phyloP scores from a whole-genome alignment of 306 rosid species.

The Glycine soja region DNA sequence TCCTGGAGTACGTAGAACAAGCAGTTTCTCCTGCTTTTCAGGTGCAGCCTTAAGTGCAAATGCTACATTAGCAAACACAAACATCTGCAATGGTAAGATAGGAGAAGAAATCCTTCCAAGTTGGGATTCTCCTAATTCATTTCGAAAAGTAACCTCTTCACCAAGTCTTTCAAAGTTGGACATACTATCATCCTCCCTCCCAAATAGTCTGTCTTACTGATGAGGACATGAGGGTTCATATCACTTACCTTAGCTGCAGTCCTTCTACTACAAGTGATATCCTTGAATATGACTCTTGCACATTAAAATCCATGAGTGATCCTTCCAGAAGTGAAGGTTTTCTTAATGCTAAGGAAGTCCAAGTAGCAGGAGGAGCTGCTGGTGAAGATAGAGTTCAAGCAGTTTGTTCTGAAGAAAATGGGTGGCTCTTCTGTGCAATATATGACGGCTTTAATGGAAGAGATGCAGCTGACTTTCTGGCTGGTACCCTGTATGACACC shows the following conservation, averaged over 20 bases:
- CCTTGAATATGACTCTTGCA: slow-evolving; percentile 71
- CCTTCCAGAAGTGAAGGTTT: slow-evolving; percentile 77
- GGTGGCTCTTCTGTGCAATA: slow-evolving; percentile 97
- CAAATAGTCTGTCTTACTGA: slow-evolving; percentile 74
- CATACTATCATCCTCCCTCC: slow-evolving; percentile 82
- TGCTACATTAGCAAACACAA: slow-evolving; percentile 95
- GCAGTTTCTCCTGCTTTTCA: slow-evolving; percentile 97
- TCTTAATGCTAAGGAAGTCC: slow-evolving; percentile 80
- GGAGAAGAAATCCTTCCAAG: slow-evolving; percentile 94
- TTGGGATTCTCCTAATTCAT: slow-evolving; percentile 95
- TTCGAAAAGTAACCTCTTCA: slow-evolving; percentile 85
- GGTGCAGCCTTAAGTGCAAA: slow-evolving; percentile 98
- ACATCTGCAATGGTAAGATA: slow-evolving; percentile 89
- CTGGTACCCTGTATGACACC: slow-evolving; percentile 92
- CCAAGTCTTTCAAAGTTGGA: slow-evolving; percentile 80
- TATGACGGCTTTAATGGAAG: slow-evolving; percentile 98
- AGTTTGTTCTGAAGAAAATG: slow-evolving; percentile 97
- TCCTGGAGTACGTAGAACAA: slow-evolving; percentile 69
- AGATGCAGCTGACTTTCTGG: slow-evolving; percentile 98
- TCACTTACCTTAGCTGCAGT: slow-evolving; percentile 88
- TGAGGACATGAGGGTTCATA: too few relatives aligned
- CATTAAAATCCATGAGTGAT: slow-evolving; percentile 61
- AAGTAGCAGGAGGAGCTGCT: slow-evolving; percentile 99
- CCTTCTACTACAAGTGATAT: slow-evolving; percentile 70
- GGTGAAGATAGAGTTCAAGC: slow-evolving; percentile 99